A percentile compares a stretch with the other conserved stretches of the same genome.
These are phyloP conservation scores for Aspergillus sclerotiicarbonarius DNA, from an alignment of 495 filamentous ascomycete genomes.

Conservation along the genomic window DNA sequence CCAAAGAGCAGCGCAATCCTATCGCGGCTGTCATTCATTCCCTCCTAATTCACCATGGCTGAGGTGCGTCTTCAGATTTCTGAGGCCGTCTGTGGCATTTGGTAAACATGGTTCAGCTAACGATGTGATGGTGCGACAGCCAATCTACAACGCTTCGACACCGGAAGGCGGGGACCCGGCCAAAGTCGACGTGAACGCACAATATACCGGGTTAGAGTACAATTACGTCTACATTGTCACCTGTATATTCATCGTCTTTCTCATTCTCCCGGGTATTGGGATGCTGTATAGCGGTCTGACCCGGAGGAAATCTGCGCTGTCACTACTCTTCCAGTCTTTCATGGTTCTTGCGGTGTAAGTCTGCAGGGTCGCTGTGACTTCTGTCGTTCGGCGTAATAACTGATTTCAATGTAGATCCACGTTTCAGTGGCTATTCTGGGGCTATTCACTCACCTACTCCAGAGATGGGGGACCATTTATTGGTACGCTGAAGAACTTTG, in stretches of 20 bases:
- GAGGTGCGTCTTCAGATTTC: neutral
- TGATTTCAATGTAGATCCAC: constrained; percentile 28
- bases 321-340: constrained; percentile 58
- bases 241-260: constrained; percentile 54
- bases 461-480: constrained; percentile 52
- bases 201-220: constrained; percentile 48
- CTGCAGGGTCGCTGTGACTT: neutral
- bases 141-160: constrained; percentile 39
- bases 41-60: neutral
- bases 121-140: constrained; percentile 18
- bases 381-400: neutral
- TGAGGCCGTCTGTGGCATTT: too few species aligned
- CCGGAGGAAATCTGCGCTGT: constrained; percentile 55
- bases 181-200: constrained; percentile 49
- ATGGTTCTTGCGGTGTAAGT: constrained; percentile 47
- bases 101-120: neutral
- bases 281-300: constrained; percentile 58
- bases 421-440: constrained; percentile 60
- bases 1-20: neutral
- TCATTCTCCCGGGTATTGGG: constrained; percentile 60
- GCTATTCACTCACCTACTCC: constrained; percentile 55
- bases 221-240: constrained; percentile 53
- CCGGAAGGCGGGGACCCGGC: constrained; percentile 47
- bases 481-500: constrained; percentile 53
- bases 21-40: neutral